Conservation (phyloP, 2,329 filamentous ascomycete species). For the Apiospora aurea region DNA sequence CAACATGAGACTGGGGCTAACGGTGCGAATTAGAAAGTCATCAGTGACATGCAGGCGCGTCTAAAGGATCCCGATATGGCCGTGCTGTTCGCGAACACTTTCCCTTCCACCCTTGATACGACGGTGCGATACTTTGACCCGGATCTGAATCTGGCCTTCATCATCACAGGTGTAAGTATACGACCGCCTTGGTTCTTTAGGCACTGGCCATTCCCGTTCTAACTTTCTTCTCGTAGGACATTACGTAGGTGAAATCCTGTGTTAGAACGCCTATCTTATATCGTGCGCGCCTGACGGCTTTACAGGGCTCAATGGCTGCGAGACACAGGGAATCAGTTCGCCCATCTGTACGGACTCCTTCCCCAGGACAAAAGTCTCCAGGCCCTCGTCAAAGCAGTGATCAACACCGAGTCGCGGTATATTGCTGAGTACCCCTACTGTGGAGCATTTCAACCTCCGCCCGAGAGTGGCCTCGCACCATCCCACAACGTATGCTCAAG, state of each 20-base stretch:
- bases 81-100: constrained; percentile 19
- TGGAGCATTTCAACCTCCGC: constrained; percentile 20
- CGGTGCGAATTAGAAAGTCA: neutral
- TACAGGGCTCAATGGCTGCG: constrained; percentile 26
- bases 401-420: constrained; percentile 23
- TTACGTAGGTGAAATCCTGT: neutral
- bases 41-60: constrained; percentile 20
- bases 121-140: constrained; percentile 23
- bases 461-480: constrained; percentile 16
- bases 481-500: neutral
- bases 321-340: constrained; percentile 24
- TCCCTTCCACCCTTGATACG: constrained; percentile 19
- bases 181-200: too few relatives aligned
- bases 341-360: constrained; percentile 21
- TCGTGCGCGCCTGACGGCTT: too few relatives aligned
- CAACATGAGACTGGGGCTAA: too few relatives aligned
- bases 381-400: constrained; percentile 23
- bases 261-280: too few relatives aligned
- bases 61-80: constrained; percentile 24
- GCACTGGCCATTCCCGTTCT: too few relatives aligned
- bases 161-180: constrained; percentile 11
- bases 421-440: constrained; percentile 24
- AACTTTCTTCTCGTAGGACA: too few relatives aligned
- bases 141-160: constrained; percentile 21
- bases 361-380: constrained; percentile 9